Conservation (phyloP, 2,329 filamentous ascomycete species). For the Dactylella cylindrospora region DNA sequence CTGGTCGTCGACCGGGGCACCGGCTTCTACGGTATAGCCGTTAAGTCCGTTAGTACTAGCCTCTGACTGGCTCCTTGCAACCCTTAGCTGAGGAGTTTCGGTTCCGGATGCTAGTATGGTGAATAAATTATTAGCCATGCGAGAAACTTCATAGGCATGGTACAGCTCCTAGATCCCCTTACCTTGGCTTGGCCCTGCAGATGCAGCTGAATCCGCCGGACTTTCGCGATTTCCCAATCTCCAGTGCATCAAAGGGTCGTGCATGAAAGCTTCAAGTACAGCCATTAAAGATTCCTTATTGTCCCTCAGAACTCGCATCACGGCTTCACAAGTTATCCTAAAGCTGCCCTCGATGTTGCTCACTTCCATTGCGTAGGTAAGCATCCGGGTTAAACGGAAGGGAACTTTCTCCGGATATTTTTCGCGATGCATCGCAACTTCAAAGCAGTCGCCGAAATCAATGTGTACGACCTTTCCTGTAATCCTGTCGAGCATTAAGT, state of each 20-base stretch:
- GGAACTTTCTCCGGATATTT: slow-evolving; percentile 97
- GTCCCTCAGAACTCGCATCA: slow-evolving; percentile 92
- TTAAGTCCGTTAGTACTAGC: slow-evolving; percentile 11
- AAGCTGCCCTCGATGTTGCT: slow-evolving; percentile 99
- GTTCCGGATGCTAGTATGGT: slow-evolving; percentile 4
- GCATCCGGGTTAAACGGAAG: slow-evolving; percentile 96
- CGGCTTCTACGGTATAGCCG: slow-evolving; percentile 12
- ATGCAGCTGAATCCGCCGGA: slow-evolving; percentile 42
- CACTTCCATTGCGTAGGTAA: slow-evolving; percentile 99
- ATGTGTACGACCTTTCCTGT: slow-evolving; percentile 98
- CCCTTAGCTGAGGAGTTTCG: slow-evolving; percentile 7
- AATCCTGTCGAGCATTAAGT: slow-evolving; percentile 92
- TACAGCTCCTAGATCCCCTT: not conserved
- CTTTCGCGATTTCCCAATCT: slow-evolving; percentile 60
- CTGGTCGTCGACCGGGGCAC: slow-evolving; percentile 47
- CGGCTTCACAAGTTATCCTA: slow-evolving; percentile 95
- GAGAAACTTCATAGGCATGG: not conserved
- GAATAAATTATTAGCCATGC: slow-evolving; percentile 1
- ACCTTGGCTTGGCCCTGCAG: slow-evolving; percentile 19
- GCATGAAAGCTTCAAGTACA: slow-evolving; percentile 97
- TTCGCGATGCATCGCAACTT: slow-evolving; percentile 98
- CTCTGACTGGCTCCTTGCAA: slow-evolving; percentile 15
- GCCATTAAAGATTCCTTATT: slow-evolving; percentile 99
- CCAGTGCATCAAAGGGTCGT: slow-evolving; percentile 98
- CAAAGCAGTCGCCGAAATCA: slow-evolving; percentile 99